phyloP scores from a whole-genome alignment of 163 green algal species.

The Chlamydomonas reinhardtii region DNA sequence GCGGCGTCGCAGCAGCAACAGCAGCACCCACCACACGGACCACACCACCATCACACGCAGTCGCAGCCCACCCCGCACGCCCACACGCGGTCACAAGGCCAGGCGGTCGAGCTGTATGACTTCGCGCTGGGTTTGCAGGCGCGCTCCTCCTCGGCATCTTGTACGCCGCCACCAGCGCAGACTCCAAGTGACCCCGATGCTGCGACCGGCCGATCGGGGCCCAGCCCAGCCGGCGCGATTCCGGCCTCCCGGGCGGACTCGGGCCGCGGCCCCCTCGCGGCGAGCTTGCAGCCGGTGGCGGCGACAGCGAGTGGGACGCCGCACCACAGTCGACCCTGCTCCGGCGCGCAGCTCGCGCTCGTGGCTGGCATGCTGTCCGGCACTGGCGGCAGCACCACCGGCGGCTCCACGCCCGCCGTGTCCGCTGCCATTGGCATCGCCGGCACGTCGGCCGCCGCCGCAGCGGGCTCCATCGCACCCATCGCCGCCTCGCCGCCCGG shows the following conservation, averaged over 20 bases:
- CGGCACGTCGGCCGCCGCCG: no score
- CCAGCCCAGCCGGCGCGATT: no score
- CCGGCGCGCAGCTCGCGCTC: not conserved
- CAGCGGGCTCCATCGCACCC: not conserved
- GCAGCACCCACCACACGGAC: not conserved
- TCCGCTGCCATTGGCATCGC: no score
- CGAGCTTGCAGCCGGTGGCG: not conserved
- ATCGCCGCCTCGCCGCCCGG: no score
- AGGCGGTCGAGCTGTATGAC: not conserved
- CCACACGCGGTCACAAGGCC: not conserved
- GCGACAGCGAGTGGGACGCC: not conserved
- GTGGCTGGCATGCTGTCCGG: no score
- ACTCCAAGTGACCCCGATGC: no score
- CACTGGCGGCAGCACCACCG: no score
- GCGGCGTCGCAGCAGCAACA: not conserved
- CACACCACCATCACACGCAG: conserved; percentile 22
- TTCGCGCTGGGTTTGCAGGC: not conserved
- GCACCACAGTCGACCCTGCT: conserved; percentile 15
- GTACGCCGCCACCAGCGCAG: not conserved
- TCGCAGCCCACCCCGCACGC: not conserved
- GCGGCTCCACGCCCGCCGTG: no score
- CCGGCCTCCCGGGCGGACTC: no score
- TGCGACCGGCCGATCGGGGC: no score
- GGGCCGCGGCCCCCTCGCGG: no score
- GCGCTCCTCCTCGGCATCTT: not conserved